phyloP scores from a whole-genome alignment of 345 rosid species.

The Geranium brycei region DNA sequence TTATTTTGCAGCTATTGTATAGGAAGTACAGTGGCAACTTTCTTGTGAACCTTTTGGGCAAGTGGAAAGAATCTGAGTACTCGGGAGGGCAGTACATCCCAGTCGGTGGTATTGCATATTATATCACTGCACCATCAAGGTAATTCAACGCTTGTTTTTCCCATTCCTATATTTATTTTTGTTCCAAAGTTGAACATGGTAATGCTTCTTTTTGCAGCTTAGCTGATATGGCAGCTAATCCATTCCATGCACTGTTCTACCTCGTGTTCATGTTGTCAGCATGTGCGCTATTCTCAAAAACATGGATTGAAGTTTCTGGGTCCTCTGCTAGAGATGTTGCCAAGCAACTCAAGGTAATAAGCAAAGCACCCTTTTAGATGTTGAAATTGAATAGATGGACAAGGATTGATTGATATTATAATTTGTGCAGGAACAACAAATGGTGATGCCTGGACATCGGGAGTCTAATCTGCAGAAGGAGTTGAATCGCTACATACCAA shows the following conservation, averaged over 20 bases:
- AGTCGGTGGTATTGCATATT: slow-evolving; percentile 25
- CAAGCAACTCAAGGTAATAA: slow-evolving; percentile 22
- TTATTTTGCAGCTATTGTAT: slow-evolving; percentile 18
- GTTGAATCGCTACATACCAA: slow-evolving; percentile 6
- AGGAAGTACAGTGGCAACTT: slow-evolving; percentile 27
- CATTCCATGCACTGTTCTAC: slow-evolving; percentile 31
- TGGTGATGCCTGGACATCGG: slow-evolving; percentile 8
- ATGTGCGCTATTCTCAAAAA: slow-evolving; percentile 28
- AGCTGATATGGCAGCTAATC: slow-evolving; percentile 29
- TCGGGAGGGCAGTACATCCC: slow-evolving; percentile 25
- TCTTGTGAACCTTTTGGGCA: slow-evolving; percentile 25
- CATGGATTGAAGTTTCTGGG: slow-evolving; percentile 33
- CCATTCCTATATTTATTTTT: background rate
- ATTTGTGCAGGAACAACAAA: slow-evolving; percentile 6
- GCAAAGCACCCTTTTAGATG: no score
- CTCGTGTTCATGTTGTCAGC: slow-evolving; percentile 24
- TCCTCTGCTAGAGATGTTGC: slow-evolving; percentile 31
- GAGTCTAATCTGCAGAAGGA: slow-evolving; percentile 2
- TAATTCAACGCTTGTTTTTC: background rate
- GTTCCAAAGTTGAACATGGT: background rate
- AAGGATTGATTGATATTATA: background rate
- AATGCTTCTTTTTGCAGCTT: slow-evolving; percentile 11
- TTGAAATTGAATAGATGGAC: no score
- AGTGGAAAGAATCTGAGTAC: slow-evolving; percentile 29
- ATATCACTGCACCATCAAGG: slow-evolving; percentile 25